Conservation (phyloP, 176 grass and related monocot species). For the Aegilops sharonensis region DNA sequence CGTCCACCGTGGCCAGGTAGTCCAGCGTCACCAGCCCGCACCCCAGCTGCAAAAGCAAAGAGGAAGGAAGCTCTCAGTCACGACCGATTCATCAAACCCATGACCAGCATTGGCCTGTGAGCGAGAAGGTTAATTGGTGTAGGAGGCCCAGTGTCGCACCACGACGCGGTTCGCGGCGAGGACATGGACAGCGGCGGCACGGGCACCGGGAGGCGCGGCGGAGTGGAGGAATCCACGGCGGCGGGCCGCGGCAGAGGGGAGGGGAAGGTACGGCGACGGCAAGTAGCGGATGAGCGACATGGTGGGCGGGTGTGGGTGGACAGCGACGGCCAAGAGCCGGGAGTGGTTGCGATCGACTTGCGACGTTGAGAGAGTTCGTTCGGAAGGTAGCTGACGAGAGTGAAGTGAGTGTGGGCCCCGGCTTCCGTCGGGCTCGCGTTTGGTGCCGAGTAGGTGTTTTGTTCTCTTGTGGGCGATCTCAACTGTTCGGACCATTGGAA, state of each 20-base stretch:
- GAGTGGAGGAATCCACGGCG: background rate
- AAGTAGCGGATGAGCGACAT: background rate
- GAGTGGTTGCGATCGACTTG: no score
- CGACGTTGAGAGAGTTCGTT: no score
- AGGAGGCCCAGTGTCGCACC: background rate
- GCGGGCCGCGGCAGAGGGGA: background rate
- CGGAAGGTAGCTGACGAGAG: no score
- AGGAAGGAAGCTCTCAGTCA: background rate
- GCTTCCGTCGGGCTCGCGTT: background rate
- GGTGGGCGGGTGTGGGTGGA: no score
- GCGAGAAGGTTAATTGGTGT: background rate
- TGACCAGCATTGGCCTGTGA: background rate
- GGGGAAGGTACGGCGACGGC: background rate
- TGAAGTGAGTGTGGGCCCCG: no score
- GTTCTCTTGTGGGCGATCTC: no score
- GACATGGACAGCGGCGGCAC: background rate
- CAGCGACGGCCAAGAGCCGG: no score
- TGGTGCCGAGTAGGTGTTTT: background rate
- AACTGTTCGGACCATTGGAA: no score
- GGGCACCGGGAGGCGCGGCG: background rate
- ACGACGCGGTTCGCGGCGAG: slow-evolving; percentile 16
- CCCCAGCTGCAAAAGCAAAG: slow-evolving; percentile 28
- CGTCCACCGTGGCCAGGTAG: slow-evolving; percentile 50
- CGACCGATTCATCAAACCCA: background rate
- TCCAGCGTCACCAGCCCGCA: slow-evolving; percentile 55